Evolutionary conservation across 2,329 filamentous ascomycete genomes (phyloP).

Genomic region (Ophiostoma fasciatum): DNA sequence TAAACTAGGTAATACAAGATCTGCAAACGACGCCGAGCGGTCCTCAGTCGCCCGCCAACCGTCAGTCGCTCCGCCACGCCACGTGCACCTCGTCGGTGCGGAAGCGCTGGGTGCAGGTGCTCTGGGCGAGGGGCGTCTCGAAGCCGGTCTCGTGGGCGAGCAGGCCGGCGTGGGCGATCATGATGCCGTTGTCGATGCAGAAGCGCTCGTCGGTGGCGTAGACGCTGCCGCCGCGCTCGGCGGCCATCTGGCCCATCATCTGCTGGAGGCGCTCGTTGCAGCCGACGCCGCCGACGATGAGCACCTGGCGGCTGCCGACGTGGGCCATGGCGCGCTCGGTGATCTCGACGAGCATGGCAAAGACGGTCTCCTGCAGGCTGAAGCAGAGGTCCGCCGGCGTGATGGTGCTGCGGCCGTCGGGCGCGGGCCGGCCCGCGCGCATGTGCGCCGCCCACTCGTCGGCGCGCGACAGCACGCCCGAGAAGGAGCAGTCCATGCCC

Average conservation of each 20-base stretch:
- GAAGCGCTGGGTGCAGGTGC: conserved; percentile 72
- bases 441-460: conserved; percentile 66
- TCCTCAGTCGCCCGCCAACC: background rate
- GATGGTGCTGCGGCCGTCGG: conserved; percentile 46
- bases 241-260: conserved; percentile 97
- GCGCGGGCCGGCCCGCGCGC: conserved; percentile 26
- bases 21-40: background rate
- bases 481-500: conserved; percentile 97
- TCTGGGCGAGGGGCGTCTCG: conserved; percentile 60
- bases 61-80: conserved; percentile 52
- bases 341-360: conserved; percentile 94
- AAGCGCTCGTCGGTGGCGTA: conserved; percentile 95
- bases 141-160: conserved; percentile 74
- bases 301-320: conserved; percentile 75
- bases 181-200: conserved; percentile 98
- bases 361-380: conserved; percentile 88
- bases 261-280: conserved; percentile 89
- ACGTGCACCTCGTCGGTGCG: conserved; percentile 71
- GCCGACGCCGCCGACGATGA: conserved; percentile 91
- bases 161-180: conserved; percentile 95
- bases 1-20: background rate
- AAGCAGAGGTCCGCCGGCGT: conserved; percentile 84
- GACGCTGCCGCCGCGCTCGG: conserved; percentile 73
- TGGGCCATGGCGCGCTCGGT: conserved; percentile 98
- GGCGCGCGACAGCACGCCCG: conserved; percentile 72